Base-by-base conservation (phyloP, 2,329 filamentous ascomycete genomes). In the Paraphaeosphaeria minitans region DNA sequence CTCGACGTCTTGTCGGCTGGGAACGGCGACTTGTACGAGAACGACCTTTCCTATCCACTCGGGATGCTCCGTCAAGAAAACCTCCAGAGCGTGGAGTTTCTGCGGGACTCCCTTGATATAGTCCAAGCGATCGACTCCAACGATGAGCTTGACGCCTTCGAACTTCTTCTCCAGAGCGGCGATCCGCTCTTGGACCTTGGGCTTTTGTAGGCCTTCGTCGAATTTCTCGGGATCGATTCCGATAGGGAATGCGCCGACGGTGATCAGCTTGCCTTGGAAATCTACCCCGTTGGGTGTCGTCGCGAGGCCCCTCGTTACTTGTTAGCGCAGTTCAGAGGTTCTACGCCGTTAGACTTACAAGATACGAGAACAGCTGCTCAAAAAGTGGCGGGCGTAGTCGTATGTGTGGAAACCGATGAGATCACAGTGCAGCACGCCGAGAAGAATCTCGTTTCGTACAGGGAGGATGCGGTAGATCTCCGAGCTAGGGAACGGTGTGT, bases 81-180 rank as follows among this genome's bases (percentile, higher is more conserved):
- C 92, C 77, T 99, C 95, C 43, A 98, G 86, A 1, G 95, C 94
- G 72, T 98, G 95, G 10, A 99, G 83, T 77, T 99, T 99, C 78
- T 99, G 95, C 0, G 95, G 95, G 10, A 99, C 93, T 63, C 95
- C 95, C 80, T 98, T 98, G 86, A 98, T 98, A 79, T 99, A 98
- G 78, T 99, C 95, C 52, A 98, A 85, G 51, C 95, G 91, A 76
- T 99, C 95, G 53, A 98, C 95, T 62, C 95, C 94, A 39, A 98
- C 94, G 69, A 99, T 96, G 64, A 98, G 85, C 81, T 97, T 97
- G 69, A 97, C 92, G 48, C 93, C 94, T 66, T 96, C 90, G 72
- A 98, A 99, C 78, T 97, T 97, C 73, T 90, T 89, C 72, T 91
- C 88, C 4, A 98, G 83, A 1, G 89, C 87, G 4, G 89, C 88